A percentile compares a stretch with the other conserved stretches of the same genome.
Conservation (phyloP, 108 stramenopile genomes). For the Fragilaria crotonensis region DNA sequence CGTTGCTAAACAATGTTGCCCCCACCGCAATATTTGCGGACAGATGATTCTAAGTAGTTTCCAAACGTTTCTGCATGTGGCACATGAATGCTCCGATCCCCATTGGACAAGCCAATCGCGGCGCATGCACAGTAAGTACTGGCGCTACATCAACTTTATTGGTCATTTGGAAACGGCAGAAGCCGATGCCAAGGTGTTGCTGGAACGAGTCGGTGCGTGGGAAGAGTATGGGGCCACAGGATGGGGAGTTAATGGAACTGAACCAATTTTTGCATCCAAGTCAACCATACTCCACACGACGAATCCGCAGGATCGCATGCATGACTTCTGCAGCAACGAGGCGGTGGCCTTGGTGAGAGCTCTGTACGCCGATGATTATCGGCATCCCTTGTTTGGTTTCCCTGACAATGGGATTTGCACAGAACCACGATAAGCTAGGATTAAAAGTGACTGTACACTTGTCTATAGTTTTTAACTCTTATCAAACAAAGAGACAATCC, state of each 20-base stretch:
- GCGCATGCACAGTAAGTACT: slow-evolving; percentile 19
- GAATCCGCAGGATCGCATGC: not conserved
- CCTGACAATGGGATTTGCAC: too few relatives aligned
- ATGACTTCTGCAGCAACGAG: not conserved
- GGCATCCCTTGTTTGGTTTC: not conserved
- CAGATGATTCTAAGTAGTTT: not conserved
- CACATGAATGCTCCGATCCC: slow-evolving; percentile 8
- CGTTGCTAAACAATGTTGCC: slow-evolving; percentile 17
- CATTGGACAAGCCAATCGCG: slow-evolving; percentile 25
- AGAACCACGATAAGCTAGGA: too few relatives aligned
- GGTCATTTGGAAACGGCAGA: slow-evolving; percentile 19
- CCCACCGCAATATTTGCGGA: not conserved
- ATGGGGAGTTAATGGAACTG: slow-evolving; percentile 31
- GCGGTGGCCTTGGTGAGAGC: not conserved
- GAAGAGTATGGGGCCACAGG: slow-evolving; percentile 32
- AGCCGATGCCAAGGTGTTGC: slow-evolving; percentile 19
- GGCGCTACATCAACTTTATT: slow-evolving; percentile 32
- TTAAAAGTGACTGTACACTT: too few relatives aligned
- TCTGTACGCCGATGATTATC: not conserved
- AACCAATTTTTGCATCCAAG: slow-evolving; percentile 25
- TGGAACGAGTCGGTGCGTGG: slow-evolving; percentile 19
- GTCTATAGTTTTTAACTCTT: too few relatives aligned
- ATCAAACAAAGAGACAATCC: too few relatives aligned
- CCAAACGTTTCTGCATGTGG: not conserved
- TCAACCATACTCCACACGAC: not conserved